These are phyloP conservation scores for Amanita rimosa DNA, from an alignment of 768 basidiomycete species.

Conservation along the genomic window DNA sequence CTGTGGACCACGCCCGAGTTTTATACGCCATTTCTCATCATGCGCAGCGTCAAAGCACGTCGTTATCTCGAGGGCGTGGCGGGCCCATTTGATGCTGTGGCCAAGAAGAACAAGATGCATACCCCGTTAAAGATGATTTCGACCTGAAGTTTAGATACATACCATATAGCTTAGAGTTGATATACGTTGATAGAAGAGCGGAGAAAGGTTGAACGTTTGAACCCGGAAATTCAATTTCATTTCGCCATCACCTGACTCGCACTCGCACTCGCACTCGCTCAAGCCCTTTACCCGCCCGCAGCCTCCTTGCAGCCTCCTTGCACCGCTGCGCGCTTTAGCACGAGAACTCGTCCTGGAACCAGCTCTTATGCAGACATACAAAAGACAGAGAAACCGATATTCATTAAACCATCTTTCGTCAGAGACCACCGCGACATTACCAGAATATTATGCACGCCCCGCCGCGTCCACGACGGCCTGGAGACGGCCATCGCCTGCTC, in stretches of 20 bases:
- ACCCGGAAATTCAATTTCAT: no score
- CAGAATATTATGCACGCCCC: conserved; percentile 61
- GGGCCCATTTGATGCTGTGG: conserved; percentile 36
- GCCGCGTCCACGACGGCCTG: conserved; percentile 10
- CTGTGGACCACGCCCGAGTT: conserved; percentile 60
- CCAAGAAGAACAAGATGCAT: neutral
- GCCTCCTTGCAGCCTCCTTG: no score
- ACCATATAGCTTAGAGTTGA: no score
- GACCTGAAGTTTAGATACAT: neutral
- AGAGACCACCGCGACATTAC: conserved; percentile 55
- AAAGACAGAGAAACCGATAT: conserved; percentile 42
- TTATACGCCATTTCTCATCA: conserved; percentile 38
- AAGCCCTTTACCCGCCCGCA: neutral
- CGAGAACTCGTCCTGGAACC: neutral
- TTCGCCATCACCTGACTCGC: neutral
- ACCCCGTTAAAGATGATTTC: neutral
- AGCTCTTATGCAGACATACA: conserved; percentile 14
- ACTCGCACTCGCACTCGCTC: no score
- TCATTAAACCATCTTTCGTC: conserved; percentile 51
- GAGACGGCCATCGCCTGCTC: no score
- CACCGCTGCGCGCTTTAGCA: neutral
- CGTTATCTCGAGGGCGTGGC: conserved; percentile 34
- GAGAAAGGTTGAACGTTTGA: no score
- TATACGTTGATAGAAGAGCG: no score
- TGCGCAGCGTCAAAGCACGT: conserved; percentile 16